Percentiles rank a stretch among this genome's conserved stretches.
Evolutionary conservation across 768 basidiomycete species (phyloP).

Genomic region (Glaciozyma martinii): DNA sequence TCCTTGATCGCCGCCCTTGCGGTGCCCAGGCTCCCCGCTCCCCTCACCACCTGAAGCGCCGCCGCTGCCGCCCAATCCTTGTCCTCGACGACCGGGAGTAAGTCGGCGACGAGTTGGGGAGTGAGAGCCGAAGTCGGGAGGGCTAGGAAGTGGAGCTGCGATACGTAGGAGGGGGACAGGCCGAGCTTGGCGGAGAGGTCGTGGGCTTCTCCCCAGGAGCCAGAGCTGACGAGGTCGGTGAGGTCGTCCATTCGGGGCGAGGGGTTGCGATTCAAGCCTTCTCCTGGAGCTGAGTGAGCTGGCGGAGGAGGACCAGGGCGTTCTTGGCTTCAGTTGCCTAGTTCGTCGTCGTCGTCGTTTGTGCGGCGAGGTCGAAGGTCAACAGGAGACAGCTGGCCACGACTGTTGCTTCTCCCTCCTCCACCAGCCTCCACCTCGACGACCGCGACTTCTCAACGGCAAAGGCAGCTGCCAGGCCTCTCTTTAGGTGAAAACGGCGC

Average conservation of each 20-base stretch:
- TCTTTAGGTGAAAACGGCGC: too few species aligned
- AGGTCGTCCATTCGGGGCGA: neutral
- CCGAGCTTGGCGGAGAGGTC: neutral
- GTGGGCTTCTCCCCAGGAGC: constrained; percentile 4
- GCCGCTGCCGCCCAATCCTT: constrained; percentile 67
- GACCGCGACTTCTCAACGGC: too few species aligned
- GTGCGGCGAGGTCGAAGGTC: too few species aligned
- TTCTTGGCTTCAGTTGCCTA: too few species aligned
- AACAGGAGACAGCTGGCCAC: too few species aligned
- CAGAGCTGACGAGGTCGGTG: neutral
- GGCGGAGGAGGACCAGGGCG: too few species aligned
- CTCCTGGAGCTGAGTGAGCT: too few species aligned
- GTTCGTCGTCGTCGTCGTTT: too few species aligned
- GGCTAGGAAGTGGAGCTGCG: constrained; percentile 11
- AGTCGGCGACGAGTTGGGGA: constrained; percentile 39
- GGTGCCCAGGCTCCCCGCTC: constrained; percentile 51
- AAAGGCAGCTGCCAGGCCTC: too few species aligned
- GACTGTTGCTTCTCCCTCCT: too few species aligned
- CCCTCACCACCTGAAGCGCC: constrained; percentile 50
- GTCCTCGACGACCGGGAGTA: constrained; percentile 49
- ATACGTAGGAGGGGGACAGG: constrained; percentile 2
- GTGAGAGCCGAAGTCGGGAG: neutral
- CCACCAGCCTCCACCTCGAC: too few species aligned
- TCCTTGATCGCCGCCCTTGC: constrained; percentile 55
- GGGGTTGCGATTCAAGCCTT: too few species aligned